Evolutionary conservation across 2,329 filamentous ascomycete genomes (phyloP).

Genomic region (Westerdykella aurantiaca): DNA sequence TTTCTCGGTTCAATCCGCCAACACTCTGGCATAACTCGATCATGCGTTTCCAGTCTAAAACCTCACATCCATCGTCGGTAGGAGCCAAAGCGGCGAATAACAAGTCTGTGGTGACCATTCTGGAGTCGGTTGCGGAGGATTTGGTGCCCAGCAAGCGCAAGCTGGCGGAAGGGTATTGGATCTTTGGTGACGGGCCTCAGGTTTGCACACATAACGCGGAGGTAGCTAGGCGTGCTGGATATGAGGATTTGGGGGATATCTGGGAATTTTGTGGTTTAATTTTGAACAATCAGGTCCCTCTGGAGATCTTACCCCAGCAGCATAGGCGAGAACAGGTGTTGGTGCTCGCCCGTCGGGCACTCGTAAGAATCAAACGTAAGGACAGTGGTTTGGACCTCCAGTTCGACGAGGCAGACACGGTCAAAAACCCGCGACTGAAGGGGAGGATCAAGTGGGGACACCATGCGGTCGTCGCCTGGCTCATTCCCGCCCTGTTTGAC

Average conservation of each 20-base stretch:
- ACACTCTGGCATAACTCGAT: conserved; percentile 48
- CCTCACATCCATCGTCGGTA: conserved; percentile 35
- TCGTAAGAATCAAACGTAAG: conserved; percentile 47
- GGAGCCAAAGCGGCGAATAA: conserved; percentile 35
- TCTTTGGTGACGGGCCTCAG: conserved; percentile 75
- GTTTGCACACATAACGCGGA: conserved; percentile 79
- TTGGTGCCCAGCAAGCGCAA: conserved; percentile 72
- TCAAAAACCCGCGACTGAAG: conserved; percentile 36
- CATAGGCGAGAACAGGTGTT: conserved; percentile 56
- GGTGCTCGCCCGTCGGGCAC: conserved; percentile 61
- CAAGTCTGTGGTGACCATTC: conserved; percentile 68
- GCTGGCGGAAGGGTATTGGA: conserved; percentile 72
- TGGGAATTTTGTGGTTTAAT: conserved; percentile 80
- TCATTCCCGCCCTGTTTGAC: conserved; percentile 53
- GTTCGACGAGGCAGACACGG: conserved; percentile 40
- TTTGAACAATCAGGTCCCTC: conserved; percentile 67
- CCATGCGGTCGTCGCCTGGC: conserved; percentile 53
- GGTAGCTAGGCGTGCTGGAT: conserved; percentile 66
- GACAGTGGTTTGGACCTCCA: conserved; percentile 46
- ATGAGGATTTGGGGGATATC: conserved; percentile 67
- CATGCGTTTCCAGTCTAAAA: conserved; percentile 52
- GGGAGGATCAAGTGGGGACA: conserved; percentile 52
- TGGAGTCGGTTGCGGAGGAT: conserved; percentile 55
- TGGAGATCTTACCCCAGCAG: conserved; percentile 56
- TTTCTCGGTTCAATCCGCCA: conserved; percentile 46